These are phyloP conservation scores for Clitoria ternatea DNA, from an alignment of 306 rosid genomes.

Conservation along the genomic window DNA sequence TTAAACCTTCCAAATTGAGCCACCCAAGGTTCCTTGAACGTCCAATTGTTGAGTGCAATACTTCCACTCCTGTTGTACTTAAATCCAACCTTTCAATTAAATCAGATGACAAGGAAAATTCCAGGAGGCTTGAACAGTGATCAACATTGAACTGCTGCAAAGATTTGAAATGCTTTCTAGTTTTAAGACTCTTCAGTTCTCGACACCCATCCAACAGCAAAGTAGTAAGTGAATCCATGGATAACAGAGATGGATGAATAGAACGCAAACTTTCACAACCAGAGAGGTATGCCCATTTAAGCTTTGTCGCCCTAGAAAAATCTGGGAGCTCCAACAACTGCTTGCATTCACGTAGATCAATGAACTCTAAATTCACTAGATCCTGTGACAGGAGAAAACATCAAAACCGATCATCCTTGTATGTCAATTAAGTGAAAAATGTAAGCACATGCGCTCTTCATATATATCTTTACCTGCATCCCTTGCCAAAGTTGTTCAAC, in stretches of 20 bases:
- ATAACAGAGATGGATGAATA: background rate
- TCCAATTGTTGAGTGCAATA: background rate
- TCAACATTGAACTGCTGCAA: background rate
- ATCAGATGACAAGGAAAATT: background rate
- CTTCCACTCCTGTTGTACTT: background rate
- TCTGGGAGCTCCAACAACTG: background rate
- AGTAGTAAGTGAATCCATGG: background rate
- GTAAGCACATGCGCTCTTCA: too few relatives aligned
- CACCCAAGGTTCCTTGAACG: background rate
- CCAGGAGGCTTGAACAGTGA: background rate
- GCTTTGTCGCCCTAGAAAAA: background rate
- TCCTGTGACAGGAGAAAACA: background rate
- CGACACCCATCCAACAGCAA: background rate
- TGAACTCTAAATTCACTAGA: background rate
- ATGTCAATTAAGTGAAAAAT: background rate
- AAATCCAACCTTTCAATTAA: background rate
- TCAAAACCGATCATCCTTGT: background rate
- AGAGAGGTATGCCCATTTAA: background rate
- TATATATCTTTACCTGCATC: conserved; percentile 1
- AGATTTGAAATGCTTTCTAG: background rate
- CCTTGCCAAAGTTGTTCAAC: conserved; percentile 28
- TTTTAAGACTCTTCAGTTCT: background rate
- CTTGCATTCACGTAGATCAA: background rate
- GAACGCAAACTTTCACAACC: background rate
- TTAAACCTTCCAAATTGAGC: background rate